Evolutionary conservation across 2,329 filamentous ascomycete species (phyloP), one percentile per base, ranked within the genome.

Genomic region (Colletotrichum scovillei): DNA sequence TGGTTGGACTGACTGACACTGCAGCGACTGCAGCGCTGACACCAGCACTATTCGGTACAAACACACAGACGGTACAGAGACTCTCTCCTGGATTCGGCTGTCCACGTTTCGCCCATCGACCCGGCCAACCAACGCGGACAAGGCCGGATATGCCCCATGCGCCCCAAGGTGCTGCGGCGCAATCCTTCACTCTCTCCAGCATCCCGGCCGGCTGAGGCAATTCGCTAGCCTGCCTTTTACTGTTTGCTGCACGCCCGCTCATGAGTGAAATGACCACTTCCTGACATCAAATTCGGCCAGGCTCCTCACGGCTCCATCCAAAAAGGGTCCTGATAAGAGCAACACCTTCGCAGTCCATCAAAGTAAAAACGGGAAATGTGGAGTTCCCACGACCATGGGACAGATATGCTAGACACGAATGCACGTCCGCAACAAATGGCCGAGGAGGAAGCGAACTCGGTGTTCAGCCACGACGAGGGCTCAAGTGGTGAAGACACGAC

Each of bases 361-460:
- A 57, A 65, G 67, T 62, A 53, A 52, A 66, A 73, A 65, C 32
- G 67, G 71, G 68, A 74, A 72, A 78, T 79, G 80, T 81, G 80
- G 79, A 79, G 76, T 75, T 76, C 77, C 68, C 75, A 75, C 71
- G 76, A 74, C 71, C 64, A 76, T 69, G 75, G 75, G 71, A 77
- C 77, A 76, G 74, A 72, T 75, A 78, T 78, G 76, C 67, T 77
- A 69, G 74, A 60, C 69, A 69, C 73, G 55, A 79, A 76, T 77
- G 76, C 76, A 58, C 75, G 75, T 66, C 75, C 78, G 72, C 75
- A 78, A 75, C 75, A 79, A 38, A 77, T 80, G 76, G 78, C 80
- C 78, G 81, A 83, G 67, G 81, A 83, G 63, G 81, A 83, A 66
- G 77, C 78, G 73, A 82, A 80, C 74, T 83, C 82, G 72, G 79